Evolutionary conservation across 208 protist species (phyloP).

Genomic region (Wallacemonas sp.): DNA sequence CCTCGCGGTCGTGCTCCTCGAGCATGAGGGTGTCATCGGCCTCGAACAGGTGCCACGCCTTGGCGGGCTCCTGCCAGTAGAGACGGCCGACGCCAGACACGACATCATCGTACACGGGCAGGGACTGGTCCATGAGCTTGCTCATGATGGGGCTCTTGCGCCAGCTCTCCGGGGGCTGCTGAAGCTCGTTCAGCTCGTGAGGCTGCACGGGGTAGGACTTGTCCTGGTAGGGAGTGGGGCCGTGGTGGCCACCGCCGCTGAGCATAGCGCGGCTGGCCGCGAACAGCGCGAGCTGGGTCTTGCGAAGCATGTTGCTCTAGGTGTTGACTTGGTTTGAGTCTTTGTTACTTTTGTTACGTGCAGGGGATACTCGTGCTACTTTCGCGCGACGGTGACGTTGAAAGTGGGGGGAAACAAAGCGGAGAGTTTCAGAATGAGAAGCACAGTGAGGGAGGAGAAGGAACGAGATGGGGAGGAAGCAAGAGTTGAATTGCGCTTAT

Average conservation of each 20-base stretch:
- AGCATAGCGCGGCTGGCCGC: conserved; percentile 64
- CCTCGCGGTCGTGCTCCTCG: conserved; percentile 91
- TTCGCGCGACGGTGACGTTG: conserved; percentile 4
- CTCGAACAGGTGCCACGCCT: conserved; percentile 85
- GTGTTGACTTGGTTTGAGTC: not conserved
- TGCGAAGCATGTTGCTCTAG: conserved; percentile 67
- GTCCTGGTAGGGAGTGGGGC: conserved; percentile 83
- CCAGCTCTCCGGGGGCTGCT: conserved; percentile 79
- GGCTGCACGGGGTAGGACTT: conserved; percentile 84
- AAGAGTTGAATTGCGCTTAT: too few species aligned
- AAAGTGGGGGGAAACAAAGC: not conserved
- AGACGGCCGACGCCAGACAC: conserved; percentile 78
- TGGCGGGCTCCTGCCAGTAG: conserved; percentile 89
- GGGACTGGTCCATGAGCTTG: conserved; percentile 88
- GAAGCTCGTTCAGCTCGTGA: conserved; percentile 75
- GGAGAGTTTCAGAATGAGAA: too few species aligned
- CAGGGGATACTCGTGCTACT: conserved; percentile 11
- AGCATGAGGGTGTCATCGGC: conserved; percentile 89
- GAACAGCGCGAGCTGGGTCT: conserved; percentile 62
- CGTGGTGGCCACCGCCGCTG: conserved; percentile 48
- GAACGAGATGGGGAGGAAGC: not conserved
- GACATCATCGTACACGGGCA: conserved; percentile 88
- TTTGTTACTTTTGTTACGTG: not conserved
- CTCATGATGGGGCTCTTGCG: conserved; percentile 88
- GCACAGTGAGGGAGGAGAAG: not conserved